Evolutionary conservation across 1,284 basidiomycete species (phyloP).

Genomic region (Cutaneotrichosporon dermatis): DNA sequence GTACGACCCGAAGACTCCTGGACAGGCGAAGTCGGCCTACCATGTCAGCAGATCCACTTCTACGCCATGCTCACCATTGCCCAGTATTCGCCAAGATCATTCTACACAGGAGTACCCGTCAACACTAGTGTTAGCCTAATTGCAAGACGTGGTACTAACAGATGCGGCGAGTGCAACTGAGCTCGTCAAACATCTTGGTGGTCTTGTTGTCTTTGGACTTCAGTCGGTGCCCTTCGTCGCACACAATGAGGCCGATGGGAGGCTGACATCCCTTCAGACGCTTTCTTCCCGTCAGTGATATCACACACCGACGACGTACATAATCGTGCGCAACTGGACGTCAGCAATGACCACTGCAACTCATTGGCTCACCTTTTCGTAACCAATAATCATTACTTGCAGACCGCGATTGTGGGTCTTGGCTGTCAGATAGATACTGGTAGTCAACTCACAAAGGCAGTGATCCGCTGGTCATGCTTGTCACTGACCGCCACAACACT

Average conservation of each 20-base stretch:
- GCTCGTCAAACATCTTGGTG: constrained; percentile 75
- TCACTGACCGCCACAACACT: constrained; percentile 75
- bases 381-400: constrained; percentile 88
- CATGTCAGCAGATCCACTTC: neutral
- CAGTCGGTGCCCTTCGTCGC: constrained; percentile 94
- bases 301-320: constrained; percentile 52
- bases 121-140: constrained; percentile 57
- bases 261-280: constrained; percentile 54
- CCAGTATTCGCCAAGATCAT: constrained; percentile 92
- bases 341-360: neutral
- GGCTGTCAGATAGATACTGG: constrained; percentile 1
- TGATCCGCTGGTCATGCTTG: constrained; percentile 60
- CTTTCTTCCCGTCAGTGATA: constrained; percentile 32
- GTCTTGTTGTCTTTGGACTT: constrained; percentile 90
- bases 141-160: constrained; percentile 28
- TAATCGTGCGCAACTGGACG: constrained; percentile 64
- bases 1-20: constrained; percentile 70
- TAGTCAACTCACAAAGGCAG: constrained; percentile 69
- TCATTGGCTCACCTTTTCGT: constrained; percentile 59
- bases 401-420: constrained; percentile 58
- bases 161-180: constrained; percentile 68
- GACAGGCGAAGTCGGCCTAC: constrained; percentile 89
- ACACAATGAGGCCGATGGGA: constrained; percentile 86
- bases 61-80: constrained; percentile 64
- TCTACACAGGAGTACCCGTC: constrained; percentile 96